Percentiles rank a stretch among this genome's conserved stretches.
These are phyloP conservation scores for Debaryomyces sp. DNA, from an alignment of 1,139 yeast species.

Conservation along the genomic window DNA sequence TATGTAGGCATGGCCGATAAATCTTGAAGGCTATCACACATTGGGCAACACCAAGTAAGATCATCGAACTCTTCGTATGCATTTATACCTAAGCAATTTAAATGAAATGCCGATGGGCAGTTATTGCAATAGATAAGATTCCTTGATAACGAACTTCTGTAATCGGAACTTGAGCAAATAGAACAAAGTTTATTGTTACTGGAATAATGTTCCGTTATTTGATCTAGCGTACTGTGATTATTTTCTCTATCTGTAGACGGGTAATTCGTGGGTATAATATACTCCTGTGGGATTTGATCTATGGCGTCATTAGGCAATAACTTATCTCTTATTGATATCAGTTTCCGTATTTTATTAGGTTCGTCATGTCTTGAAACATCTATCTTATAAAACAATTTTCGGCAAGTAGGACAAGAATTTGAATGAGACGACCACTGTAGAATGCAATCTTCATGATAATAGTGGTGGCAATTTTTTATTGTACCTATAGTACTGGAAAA, in stretches of 20 bases:
- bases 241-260: slow-evolving; percentile 6
- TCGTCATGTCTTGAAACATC: slow-evolving; percentile 18
- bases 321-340: slow-evolving; percentile 32
- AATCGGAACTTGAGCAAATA: slow-evolving; percentile 42
- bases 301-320: slow-evolving; percentile 40
- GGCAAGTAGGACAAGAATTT: slow-evolving; percentile 58
- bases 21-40: slow-evolving; percentile 45
- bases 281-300: slow-evolving; percentile 43
- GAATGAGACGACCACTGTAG: slow-evolving; percentile 51
- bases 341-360: slow-evolving; percentile 11
- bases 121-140: slow-evolving; percentile 32
- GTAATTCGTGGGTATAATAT: slow-evolving; percentile 25
- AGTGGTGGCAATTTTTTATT: slow-evolving; percentile 44
- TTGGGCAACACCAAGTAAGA: slow-evolving; percentile 44
- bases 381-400: slow-evolving; percentile 36
- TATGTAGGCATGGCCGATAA: slow-evolving; percentile 13
- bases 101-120: slow-evolving; percentile 42
- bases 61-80: slow-evolving; percentile 14
- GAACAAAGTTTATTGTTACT: slow-evolving; percentile 24
- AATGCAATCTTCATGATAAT: slow-evolving; percentile 51
- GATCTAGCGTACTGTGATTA: slow-evolving; percentile 1
- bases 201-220: slow-evolving; percentile 2
- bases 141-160: slow-evolving; percentile 21
- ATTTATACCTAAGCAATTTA: slow-evolving; percentile 34
- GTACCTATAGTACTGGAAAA: slow-evolving; percentile 31